Conservation (phyloP, 176 grass and related monocot species). For the Hyparrhenia diplandra region DNA sequence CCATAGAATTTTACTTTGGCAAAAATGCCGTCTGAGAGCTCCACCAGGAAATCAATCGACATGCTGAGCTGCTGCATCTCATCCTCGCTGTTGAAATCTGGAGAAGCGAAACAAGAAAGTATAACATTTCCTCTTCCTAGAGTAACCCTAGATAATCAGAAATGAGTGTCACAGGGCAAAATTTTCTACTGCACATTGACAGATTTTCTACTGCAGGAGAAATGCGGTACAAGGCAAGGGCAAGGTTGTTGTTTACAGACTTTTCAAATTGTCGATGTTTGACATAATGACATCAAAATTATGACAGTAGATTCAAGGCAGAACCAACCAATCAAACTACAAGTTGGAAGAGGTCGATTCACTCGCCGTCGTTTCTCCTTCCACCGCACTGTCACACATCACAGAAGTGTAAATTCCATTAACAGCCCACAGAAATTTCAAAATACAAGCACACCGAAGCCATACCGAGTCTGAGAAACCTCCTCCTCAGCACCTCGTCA, state of each 20-base stretch:
- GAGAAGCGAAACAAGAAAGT: not conserved
- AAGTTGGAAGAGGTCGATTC: conserved; percentile 47
- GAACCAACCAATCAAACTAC: conserved; percentile 52
- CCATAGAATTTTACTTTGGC: conserved; percentile 45
- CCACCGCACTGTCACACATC: conserved; percentile 63
- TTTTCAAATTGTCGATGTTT: not conserved
- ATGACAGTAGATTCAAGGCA: not conserved
- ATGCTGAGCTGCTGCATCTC: conserved; percentile 73
- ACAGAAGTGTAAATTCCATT: conserved; percentile 11
- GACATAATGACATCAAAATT: not conserved
- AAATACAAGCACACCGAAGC: not conserved
- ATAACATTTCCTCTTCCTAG: not conserved
- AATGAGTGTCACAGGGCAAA: not conserved
- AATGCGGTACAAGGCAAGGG: not conserved
- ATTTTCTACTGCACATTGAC: not conserved
- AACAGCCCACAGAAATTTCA: not conserved
- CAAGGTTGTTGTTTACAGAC: not conserved
- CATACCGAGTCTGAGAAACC: conserved; percentile 68
- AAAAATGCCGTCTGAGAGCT: conserved; percentile 59
- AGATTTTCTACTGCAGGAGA: not conserved
- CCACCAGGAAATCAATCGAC: conserved; percentile 78
- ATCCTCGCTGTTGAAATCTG: conserved; percentile 65
- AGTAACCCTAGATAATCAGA: not conserved
- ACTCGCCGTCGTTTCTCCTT: conserved; percentile 66
- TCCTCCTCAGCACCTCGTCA: conserved; percentile 80